These are phyloP conservation scores for Macrolepiota dolichaula DNA, from an alignment of 768 basidiomycete species.

Conservation along the genomic window DNA sequence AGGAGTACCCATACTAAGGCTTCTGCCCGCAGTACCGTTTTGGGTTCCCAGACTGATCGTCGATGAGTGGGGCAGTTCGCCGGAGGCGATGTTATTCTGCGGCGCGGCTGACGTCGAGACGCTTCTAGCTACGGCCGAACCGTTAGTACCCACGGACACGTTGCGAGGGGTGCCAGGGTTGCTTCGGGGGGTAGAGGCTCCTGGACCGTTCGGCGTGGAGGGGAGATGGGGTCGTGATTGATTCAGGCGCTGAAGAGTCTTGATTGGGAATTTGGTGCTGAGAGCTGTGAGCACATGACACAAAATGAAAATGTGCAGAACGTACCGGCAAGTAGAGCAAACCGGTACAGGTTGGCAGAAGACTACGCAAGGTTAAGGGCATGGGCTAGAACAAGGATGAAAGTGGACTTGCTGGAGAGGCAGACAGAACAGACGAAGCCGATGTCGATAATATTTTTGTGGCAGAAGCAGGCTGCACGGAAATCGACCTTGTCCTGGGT, in stretches of 20 bases:
- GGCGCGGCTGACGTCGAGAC: conserved; percentile 2
- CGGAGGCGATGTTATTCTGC: neutral
- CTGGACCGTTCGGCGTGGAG: conserved; percentile 17
- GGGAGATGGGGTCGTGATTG: conserved; percentile 30
- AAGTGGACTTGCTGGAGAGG: conserved; percentile 71
- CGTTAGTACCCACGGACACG: neutral
- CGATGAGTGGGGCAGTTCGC: conserved; percentile 10
- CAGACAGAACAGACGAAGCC: conserved; percentile 99
- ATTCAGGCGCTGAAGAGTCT: conserved; percentile 81
- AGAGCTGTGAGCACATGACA: conserved; percentile 5
- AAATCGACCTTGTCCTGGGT: conserved; percentile 96
- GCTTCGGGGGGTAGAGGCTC: conserved; percentile 3
- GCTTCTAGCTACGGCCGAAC: neutral
- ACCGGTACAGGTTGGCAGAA: conserved; percentile 94
- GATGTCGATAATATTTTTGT: conserved; percentile 93
- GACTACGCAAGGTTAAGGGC: conserved; percentile 42
- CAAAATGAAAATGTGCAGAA: conserved; percentile 15
- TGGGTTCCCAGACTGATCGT: conserved; percentile 6
- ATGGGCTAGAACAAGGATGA: conserved; percentile 4
- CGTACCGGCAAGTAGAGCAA: conserved; percentile 90
- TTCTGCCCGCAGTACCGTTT: conserved; percentile 5
- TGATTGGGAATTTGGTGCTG: conserved; percentile 94
- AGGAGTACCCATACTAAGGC: conserved; percentile 6
- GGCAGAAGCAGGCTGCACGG: conserved; percentile 97
- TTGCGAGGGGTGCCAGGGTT: conserved; percentile 6